Conservation (phyloP, 257 asterid genomes). For the Gentiana straminea region DNA sequence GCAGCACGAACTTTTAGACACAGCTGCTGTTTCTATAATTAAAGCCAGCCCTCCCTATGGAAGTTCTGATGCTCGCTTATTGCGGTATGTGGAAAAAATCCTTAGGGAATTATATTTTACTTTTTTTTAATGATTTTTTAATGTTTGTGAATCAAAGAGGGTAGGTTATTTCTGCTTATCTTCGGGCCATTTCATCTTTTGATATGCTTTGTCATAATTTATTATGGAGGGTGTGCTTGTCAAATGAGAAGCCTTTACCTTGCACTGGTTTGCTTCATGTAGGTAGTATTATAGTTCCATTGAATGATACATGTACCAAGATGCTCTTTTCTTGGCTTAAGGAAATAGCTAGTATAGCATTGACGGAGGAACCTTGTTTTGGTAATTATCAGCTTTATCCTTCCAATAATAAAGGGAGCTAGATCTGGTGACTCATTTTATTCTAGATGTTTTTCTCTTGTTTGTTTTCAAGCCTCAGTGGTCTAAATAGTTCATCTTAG, state of each 20-base stretch:
- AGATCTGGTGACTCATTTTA: no score
- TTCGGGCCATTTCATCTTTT: no score
- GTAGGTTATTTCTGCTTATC: no score
- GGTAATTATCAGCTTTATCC: no score
- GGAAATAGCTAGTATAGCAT: no score
- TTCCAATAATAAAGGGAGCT: no score
- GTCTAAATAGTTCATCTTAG: no score
- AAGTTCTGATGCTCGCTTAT: conserved; percentile 38
- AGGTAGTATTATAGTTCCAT: not conserved
- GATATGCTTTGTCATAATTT: not conserved
- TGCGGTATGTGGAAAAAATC: conserved; percentile 46
- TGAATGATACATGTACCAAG: not conserved
- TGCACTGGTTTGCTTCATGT: not conserved
- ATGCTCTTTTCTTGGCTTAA: no score
- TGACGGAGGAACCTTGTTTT: no score
- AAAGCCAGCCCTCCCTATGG: conserved; percentile 47
- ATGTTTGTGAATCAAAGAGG: no score
- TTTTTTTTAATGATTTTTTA: not conserved
- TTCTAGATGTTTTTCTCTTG: no score
- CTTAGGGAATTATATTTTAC: conserved; percentile 7
- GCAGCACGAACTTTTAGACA: conserved; percentile 73
- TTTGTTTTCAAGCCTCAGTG: no score
- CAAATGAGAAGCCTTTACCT: not conserved
- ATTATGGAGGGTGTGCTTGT: not conserved
- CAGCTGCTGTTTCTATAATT: conserved; percentile 44